These are phyloP conservation scores for Chrysanthemum makinoi DNA, from an alignment of 129 eudicot genomes.

Conservation along the genomic window DNA sequence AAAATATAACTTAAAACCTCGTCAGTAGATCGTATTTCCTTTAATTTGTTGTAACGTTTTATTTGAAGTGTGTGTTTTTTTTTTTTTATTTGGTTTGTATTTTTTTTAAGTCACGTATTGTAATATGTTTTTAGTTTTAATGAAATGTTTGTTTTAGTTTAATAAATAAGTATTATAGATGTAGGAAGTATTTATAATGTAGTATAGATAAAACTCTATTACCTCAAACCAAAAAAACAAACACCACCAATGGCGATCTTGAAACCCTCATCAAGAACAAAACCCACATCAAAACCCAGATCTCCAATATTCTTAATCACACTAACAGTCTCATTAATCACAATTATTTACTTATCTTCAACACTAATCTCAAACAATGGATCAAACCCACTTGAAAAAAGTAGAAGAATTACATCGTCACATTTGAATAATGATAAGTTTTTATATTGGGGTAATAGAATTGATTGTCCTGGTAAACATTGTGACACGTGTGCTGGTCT, in stretches of 20 bases:
- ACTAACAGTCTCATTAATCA: slow-evolving; percentile 41
- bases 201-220: no score
- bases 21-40: no score
- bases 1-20: no score
- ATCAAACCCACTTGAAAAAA: slow-evolving; percentile 20
- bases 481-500: slow-evolving; percentile 88
- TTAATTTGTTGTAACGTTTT: no score
- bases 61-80: no score
- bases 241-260: slow-evolving; percentile 70
- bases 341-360: slow-evolving; percentile 57
- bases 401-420: not conserved
- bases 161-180: no score
- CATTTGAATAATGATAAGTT: slow-evolving; percentile 42
- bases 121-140: no score
- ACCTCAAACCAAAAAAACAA: not conserved
- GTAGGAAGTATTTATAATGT: no score
- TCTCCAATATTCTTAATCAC: slow-evolving; percentile 52
- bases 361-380: slow-evolving; percentile 50
- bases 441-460: slow-evolving; percentile 81
- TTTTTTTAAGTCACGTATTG: no score
- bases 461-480: slow-evolving; percentile 95
- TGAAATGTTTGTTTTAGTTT: no score
- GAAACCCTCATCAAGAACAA: slow-evolving; percentile 46
- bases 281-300: slow-evolving; percentile 54
- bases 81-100: no score